These are phyloP conservation scores for Caloboletus inedulis DNA, from an alignment of 1,284 basidiomycete species.

Conservation along the genomic window DNA sequence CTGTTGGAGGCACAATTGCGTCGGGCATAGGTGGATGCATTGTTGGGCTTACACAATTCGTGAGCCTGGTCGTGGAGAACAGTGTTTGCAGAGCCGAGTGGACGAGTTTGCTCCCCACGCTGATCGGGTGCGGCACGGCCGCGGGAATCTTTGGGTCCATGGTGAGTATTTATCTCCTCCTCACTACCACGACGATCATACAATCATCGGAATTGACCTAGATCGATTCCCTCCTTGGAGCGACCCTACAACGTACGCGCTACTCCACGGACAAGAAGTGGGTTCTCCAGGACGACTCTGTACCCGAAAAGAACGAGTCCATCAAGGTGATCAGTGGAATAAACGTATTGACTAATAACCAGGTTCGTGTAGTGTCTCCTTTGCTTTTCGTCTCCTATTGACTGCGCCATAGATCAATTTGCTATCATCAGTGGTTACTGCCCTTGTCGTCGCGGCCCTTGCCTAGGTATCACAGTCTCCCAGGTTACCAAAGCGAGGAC, in stretches of 20 bases:
- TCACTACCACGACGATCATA: background rate
- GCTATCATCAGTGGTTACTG: conserved; percentile 41
- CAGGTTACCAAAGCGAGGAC: background rate
- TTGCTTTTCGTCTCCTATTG: background rate
- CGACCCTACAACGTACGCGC: conserved; percentile 80
- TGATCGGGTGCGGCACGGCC: conserved; percentile 57
- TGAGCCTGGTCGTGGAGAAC: conserved; percentile 64
- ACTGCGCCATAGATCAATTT: conserved; percentile 40
- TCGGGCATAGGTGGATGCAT: conserved; percentile 72
- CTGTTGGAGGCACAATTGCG: conserved; percentile 68
- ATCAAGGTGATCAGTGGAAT: conserved; percentile 66
- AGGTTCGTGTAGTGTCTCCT: conserved; percentile 41
- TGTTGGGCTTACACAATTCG: conserved; percentile 63
- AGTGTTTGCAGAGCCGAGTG: conserved; percentile 42
- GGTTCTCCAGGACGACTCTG: conserved; percentile 62
- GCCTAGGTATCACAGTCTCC: conserved; percentile 12
- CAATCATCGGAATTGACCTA: conserved; percentile 29
- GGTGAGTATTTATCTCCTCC: conserved; percentile 41
- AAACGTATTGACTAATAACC: conserved; percentile 79
- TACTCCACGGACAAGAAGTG: conserved; percentile 64
- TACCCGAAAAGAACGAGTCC: conserved; percentile 22
- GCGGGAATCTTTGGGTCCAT: conserved; percentile 76
- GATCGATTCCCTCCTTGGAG: conserved; percentile 86
- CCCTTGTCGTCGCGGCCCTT: conserved; percentile 35
- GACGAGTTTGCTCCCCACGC: conserved; percentile 38